Evolutionary conservation across 2,329 filamentous ascomycete genomes (phyloP).

Genomic region (Sclerotinia spermophila): DNA sequence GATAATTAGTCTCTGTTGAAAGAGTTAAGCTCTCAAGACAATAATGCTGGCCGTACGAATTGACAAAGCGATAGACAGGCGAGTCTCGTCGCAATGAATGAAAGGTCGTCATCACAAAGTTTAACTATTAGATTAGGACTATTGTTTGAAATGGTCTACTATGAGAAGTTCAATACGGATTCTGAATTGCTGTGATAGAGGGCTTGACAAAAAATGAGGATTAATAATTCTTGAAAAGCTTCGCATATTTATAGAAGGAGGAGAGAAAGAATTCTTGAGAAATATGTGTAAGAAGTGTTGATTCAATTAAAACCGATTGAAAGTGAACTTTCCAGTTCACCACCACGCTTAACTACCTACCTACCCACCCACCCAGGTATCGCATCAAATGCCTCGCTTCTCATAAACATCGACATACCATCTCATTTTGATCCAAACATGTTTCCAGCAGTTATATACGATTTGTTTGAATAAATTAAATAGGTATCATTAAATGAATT

Average conservation of each 20-base stretch:
- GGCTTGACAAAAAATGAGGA: not conserved
- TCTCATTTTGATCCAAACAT: not conserved
- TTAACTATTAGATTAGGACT: not conserved
- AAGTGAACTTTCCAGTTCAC: not conserved
- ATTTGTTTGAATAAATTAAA: not conserved
- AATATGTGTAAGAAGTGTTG: not conserved
- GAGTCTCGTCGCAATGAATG: not conserved
- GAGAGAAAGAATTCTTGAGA: not conserved
- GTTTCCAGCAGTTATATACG: not conserved
- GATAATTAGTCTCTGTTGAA: not conserved
- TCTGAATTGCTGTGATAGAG: not conserved
- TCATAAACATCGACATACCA: not conserved
- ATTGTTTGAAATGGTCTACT: not conserved
- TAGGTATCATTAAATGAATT: conserved; percentile 42
- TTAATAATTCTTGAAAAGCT: not conserved
- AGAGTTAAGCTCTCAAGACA: not conserved
- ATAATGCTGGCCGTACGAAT: not conserved
- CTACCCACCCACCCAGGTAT: not conserved
- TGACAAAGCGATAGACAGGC: not conserved
- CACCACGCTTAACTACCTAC: too few relatives aligned
- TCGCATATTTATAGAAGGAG: not conserved
- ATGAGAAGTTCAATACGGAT: not conserved
- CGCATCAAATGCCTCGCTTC: not conserved
- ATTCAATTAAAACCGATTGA: not conserved
- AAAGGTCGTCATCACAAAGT: not conserved